phyloP scores from a whole-genome alignment of 768 basidiomycete species.

The Pleurotus cornucopiae region DNA sequence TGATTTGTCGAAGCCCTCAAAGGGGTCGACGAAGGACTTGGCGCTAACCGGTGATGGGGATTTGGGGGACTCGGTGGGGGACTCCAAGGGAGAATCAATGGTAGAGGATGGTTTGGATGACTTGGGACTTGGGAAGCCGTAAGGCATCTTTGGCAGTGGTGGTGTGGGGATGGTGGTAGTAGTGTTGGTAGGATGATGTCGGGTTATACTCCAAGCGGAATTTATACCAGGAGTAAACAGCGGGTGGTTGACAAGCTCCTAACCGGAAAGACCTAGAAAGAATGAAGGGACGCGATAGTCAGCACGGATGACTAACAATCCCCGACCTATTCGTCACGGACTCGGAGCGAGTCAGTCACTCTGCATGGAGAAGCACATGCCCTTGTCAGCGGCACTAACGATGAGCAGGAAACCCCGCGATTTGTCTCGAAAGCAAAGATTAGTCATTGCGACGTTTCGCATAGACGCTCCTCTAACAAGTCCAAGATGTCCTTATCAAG shows the following conservation, averaged over 20 bases:
- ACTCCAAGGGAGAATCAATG: not conserved
- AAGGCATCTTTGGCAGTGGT: not conserved
- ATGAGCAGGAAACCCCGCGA: too few relatives aligned
- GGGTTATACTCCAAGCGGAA: not conserved
- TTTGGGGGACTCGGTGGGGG: not conserved
- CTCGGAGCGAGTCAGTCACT: not conserved
- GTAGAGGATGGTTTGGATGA: not conserved
- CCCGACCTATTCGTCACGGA: not conserved
- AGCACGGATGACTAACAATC: not conserved
- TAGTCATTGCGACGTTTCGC: too few relatives aligned
- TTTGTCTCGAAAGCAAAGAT: too few relatives aligned
- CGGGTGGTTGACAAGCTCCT: not conserved
- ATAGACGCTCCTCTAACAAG: too few relatives aligned
- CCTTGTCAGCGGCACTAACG: too few relatives aligned
- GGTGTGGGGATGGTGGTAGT: not conserved
- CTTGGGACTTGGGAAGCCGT: constrained; percentile 6
- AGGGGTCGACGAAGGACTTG: constrained; percentile 3
- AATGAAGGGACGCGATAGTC: not conserved
- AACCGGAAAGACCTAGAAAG: constrained; percentile 1
- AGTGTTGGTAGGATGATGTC: not conserved
- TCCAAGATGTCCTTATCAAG: constrained; percentile 20
- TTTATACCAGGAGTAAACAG: not conserved
- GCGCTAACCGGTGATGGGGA: not conserved
- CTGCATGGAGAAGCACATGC: too few relatives aligned
- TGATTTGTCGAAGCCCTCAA: constrained; percentile 19